phyloP scores from a whole-genome alignment of 331 rosid species.

The Telfairia occidentalis region DNA sequence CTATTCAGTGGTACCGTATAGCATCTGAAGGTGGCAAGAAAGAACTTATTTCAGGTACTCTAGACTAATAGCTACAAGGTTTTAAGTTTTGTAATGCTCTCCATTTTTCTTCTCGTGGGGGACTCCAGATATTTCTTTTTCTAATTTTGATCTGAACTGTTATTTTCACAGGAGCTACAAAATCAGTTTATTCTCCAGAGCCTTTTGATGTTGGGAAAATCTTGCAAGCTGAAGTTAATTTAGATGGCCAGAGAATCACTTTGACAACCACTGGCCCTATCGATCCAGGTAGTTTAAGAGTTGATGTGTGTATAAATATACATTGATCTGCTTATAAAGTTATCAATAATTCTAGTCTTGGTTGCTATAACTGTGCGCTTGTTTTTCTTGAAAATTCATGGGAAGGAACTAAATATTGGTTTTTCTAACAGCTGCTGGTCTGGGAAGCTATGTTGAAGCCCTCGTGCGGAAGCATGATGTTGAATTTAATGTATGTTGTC shows the following conservation, averaged over 20 bases:
- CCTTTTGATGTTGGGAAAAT: slow-evolving; percentile 73
- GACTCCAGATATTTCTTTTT: not conserved
- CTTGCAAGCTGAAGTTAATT: slow-evolving; percentile 54
- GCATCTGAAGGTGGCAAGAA: slow-evolving; percentile 54
- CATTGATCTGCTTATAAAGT: not conserved
- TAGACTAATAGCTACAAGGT: not conserved
- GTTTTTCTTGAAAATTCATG: not conserved
- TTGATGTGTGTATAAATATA: slow-evolving; percentile 3
- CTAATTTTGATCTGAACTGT: slow-evolving; percentile 14
- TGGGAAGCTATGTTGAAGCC: slow-evolving; percentile 90
- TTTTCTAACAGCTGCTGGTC: slow-evolving; percentile 69
- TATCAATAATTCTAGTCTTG: not conserved
- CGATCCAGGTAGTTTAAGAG: slow-evolving; percentile 55
- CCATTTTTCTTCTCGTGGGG: not conserved
- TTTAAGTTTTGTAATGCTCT: not conserved
- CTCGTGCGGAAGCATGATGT: slow-evolving; percentile 73
- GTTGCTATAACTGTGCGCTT: not conserved
- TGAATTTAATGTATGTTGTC: slow-evolving; percentile 62
- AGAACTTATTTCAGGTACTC: slow-evolving; percentile 70
- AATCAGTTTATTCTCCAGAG: slow-evolving; percentile 71
- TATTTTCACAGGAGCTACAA: slow-evolving; percentile 60
- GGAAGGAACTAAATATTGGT: not conserved
- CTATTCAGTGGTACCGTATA: slow-evolving; percentile 67
- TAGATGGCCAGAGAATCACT: slow-evolving; percentile 27
- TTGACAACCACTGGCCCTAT: slow-evolving; percentile 69